A percentile compares a stretch with the other conserved stretches of the same genome.
These are phyloP conservation scores for Haberlea rhodopensis DNA, from an alignment of 257 asterid species.

Conservation along the genomic window DNA sequence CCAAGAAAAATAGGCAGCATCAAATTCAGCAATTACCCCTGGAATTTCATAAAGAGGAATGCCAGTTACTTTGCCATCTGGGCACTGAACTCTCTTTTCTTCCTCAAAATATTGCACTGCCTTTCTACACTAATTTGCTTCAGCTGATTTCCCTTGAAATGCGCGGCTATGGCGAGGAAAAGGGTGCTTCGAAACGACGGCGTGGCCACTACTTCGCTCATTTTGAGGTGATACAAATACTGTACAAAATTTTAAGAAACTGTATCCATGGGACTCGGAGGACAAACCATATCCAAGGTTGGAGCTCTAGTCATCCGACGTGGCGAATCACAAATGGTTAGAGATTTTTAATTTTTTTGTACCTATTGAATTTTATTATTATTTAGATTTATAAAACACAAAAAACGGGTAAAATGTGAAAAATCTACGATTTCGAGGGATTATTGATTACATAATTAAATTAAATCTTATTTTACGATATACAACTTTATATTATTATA, in stretches of 20 bases:
- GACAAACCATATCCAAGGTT: conserved; percentile 33
- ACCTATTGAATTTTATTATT: too few species aligned
- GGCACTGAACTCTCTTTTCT: conserved; percentile 25
- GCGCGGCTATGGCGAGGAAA: conserved; percentile 24
- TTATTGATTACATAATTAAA: too few species aligned
- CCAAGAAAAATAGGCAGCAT: neutral
- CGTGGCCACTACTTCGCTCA: conserved; percentile 37
- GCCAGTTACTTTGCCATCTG: conserved; percentile 59
- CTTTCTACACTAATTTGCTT: conserved; percentile 17
- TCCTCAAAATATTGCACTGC: conserved; percentile 30
- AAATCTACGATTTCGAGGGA: too few species aligned
- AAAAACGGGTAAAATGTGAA: too few species aligned
- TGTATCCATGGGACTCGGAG: neutral
- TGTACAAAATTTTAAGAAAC: too few species aligned
- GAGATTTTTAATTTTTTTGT: too few species aligned
- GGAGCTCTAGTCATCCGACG: conserved; percentile 10
- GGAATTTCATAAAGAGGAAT: conserved; percentile 71
- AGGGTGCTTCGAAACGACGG: conserved; percentile 35
- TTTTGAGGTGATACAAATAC: neutral
- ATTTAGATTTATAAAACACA: too few species aligned
- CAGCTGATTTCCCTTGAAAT: conserved; percentile 17
- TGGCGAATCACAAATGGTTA: conserved; percentile 29
- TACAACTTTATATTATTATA: too few species aligned
- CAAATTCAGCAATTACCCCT: conserved; percentile 42
- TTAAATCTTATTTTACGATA: too few species aligned